Conservation (phyloP, 2,329 filamentous ascomycete genomes). For the Diaporthe nobilis region DNA sequence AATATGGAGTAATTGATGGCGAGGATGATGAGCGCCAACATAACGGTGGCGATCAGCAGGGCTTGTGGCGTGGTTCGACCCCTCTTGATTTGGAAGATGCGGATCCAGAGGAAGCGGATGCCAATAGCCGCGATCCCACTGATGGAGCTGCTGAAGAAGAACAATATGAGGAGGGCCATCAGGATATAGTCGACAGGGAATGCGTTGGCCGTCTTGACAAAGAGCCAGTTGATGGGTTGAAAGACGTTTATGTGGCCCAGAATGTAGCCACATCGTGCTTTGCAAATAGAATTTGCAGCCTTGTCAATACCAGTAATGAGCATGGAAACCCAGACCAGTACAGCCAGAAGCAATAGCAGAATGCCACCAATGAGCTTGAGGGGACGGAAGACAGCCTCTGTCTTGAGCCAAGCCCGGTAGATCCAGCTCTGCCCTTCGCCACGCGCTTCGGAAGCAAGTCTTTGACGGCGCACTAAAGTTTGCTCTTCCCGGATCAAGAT, state of each 20-base stretch:
- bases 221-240: constrained; percentile 93
- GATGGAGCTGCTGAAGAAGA: constrained; percentile 91
- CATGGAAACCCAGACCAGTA: constrained; percentile 91
- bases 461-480: constrained; percentile 89
- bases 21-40: constrained; percentile 90
- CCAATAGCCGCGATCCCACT: constrained; percentile 88
- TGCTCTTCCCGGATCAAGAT: constrained; percentile 90
- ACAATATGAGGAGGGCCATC: constrained; percentile 85
- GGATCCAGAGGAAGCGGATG: constrained; percentile 96
- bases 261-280: constrained; percentile 91
- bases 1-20: constrained; percentile 94
- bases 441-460: constrained; percentile 85
- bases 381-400: constrained; percentile 86
- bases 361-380: constrained; percentile 90
- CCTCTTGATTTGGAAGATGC: constrained; percentile 90
- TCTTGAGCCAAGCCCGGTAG: constrained; percentile 82
- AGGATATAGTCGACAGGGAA: constrained; percentile 95
- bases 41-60: constrained; percentile 88
- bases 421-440: constrained; percentile 83
- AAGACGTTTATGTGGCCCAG: constrained; percentile 90
- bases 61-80: constrained; percentile 93
- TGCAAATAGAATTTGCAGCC: constrained; percentile 94
- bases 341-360: constrained; percentile 78
- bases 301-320: constrained; percentile 97
- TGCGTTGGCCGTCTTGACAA: constrained; percentile 83